Evolutionary conservation across 192 early-diverging fungal species (phyloP).

Genomic region (Coemansia guatemalensis): DNA sequence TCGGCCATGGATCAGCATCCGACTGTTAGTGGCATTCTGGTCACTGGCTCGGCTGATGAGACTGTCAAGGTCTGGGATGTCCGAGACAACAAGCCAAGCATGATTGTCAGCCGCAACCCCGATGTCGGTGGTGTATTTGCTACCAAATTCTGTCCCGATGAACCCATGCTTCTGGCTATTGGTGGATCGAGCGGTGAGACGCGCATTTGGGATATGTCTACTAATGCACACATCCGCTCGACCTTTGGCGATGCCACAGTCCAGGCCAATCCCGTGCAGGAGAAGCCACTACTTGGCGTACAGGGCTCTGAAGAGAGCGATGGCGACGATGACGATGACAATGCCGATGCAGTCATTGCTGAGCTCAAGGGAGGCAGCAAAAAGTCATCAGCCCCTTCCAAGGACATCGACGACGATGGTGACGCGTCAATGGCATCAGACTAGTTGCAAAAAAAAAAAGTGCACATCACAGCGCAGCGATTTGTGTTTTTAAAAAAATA

Average conservation of each 20-base stretch:
- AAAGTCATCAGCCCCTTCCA: constrained; percentile 2
- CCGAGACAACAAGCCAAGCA: constrained; percentile 64
- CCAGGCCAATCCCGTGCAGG: constrained; percentile 16
- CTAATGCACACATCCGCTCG: constrained; percentile 76
- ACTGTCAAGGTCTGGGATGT: constrained; percentile 94
- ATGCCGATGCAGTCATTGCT: constrained; percentile 38
- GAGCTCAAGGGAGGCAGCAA: constrained; percentile 34
- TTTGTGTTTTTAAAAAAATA: no score
- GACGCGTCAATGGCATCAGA: constrained; percentile 40
- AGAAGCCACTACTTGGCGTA: constrained; percentile 56
- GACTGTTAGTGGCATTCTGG: constrained; percentile 73
- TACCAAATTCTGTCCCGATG: constrained; percentile 84
- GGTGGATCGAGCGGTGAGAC: constrained; percentile 89
- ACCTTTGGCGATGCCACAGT: constrained; percentile 27
- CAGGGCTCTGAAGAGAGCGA: constrained; percentile 16
- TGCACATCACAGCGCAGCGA: no score
- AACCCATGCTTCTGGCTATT: constrained; percentile 85
- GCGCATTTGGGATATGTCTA: constrained; percentile 89
- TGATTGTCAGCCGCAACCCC: constrained; percentile 87
- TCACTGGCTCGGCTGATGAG: constrained; percentile 91
- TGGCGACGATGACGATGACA: constrained; percentile 52
- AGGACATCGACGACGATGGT: constrained; percentile 27
- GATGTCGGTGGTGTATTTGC: constrained; percentile 85
- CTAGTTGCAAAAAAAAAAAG: constrained; percentile 2
- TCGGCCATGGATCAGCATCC: constrained; percentile 86